Percentiles rank a stretch among this genome's conserved stretches.
Conservation (phyloP, 768 basidiomycete species). For the Trametes coccinea region DNA sequence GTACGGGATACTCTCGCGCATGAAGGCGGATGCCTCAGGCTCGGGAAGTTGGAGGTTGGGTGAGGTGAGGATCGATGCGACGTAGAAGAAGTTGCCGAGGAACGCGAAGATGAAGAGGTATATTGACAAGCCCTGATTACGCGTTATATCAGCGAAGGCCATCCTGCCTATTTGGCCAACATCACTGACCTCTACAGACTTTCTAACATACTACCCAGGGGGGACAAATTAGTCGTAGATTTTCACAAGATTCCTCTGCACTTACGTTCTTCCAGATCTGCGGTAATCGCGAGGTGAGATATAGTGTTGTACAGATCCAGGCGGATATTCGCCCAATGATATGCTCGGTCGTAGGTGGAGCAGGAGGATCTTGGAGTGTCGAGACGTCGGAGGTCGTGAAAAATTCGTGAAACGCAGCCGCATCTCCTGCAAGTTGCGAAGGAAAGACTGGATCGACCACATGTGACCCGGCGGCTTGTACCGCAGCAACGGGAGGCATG, state of each 20-base stretch:
- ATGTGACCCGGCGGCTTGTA: neutral
- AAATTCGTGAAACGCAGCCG: neutral
- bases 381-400: neutral
- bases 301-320: conserved; percentile 91
- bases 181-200: conserved; percentile 75
- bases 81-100: conserved; percentile 91
- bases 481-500: conserved; percentile 1
- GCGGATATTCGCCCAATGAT: conserved; percentile 89
- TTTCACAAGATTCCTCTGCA: conserved; percentile 25
- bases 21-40: conserved; percentile 60
- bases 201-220: conserved; percentile 66
- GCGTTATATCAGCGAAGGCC: neutral
- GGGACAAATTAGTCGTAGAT: neutral
- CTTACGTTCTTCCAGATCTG: conserved; percentile 99
- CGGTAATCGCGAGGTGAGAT: conserved; percentile 90
- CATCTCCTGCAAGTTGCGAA: conserved; percentile 4
- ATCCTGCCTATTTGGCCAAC: neutral
- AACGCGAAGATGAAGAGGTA: conserved; percentile 94
- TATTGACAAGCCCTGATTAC: conserved; percentile 81
- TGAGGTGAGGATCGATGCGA: conserved; percentile 82
- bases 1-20: conserved; percentile 84
- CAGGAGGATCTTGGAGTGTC: conserved; percentile 27
- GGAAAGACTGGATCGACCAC: neutral
- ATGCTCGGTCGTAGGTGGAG: conserved; percentile 46
- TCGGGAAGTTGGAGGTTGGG: conserved; percentile 60